Evolutionary conservation across 2,329 filamentous ascomycete genomes (phyloP), one percentile per base, ranked within the genome.

Genomic region (Thielaviopsis ethacetica): DNA sequence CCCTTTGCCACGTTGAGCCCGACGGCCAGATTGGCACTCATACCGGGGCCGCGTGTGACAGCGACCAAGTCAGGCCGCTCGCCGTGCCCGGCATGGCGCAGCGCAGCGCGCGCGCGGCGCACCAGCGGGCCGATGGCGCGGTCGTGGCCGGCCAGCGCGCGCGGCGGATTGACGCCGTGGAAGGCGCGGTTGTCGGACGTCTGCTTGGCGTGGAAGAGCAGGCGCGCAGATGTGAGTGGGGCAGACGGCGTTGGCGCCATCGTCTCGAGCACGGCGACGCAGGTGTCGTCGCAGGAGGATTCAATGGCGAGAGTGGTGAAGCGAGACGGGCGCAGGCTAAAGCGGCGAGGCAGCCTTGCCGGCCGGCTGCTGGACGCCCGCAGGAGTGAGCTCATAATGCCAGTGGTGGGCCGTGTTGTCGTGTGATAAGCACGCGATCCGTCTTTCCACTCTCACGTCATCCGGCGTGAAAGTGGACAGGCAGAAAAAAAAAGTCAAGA

Each of bases 261-360:
- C 24, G 30, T 70, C 65, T 65, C 82, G 47, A 96, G 76, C 54
- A 97, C 72, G 30, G 91, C 86, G 21, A 96, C 90, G 60, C 86
- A 91, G 0, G 91, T 95, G 73, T 97, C 91, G 72, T 97, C 91
- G 76, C 91, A 93, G 2, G 86, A 90, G 10, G 85, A 86, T 69
- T 93, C 88, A 67, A 93, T 90, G 57, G 86, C 86, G 54, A 91
- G 78, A 5, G 79, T 82, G 19, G 79, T 67, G 60, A 81, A 73
- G 30, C 30, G 6, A 26, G 24, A 26, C 3, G 24, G 6, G 24
- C 6, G 30, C 30, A 9, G 30, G 30, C 30, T 34, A 9, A 9
- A 34, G 30, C 30, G 30, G 2, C 30, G 24, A 26, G 3, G 24
- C 24, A 26, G 6, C 6, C 3, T 26, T 26, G 30, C 2, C 10